Evolutionary conservation across 2,329 filamentous ascomycete genomes (phyloP), one percentile per base, ranked within the genome.

Genomic region (Sphaerulina musiva): DNA sequence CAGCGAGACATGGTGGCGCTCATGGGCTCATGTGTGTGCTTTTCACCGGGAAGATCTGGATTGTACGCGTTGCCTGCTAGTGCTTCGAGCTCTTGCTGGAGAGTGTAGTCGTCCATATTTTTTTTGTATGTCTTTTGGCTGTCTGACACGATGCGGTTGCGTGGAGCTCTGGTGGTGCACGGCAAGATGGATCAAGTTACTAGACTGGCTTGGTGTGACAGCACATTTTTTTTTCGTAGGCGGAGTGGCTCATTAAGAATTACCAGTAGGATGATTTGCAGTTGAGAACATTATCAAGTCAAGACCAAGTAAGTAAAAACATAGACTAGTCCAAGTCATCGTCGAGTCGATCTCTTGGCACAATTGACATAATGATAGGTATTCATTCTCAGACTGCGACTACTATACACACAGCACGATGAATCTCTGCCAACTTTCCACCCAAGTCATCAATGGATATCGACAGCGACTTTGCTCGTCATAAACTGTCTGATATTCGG

Each of bases 1-100:
- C 71, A 74, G 41, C 68, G 62, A 4, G 58, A 45, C 43, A 69
- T 66, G 0, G 64, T 67, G 6, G 62, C 60, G 46, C 31, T 38
- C 46, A 61, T 51, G 53, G 64, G 57, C 58, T 66, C 63, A n/a
- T 46, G 23, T 9, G 12, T 42, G n/a, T 48, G 31, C 8, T 41
- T 34, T n/a, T 52, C 14, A 9, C 29, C 8, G 2, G 26, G 10
- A 5, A 31, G n/a, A 12, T 29, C 41, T 23, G 41, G 41, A n/a
- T 56, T 51, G 34, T 34, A 55, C 23, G 61, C 63, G 26, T 64
- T 64, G n/a, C 61, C 60, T 8, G 63, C 63, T 17, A 66, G 34
- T 11, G 60, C 57, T 53, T 66, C 63, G 31, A 66, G 60, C 48
- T 62, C 62, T 47, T 60, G 56, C 47, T 64, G 63, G 2, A 64